These are phyloP conservation scores for Colletotrichum cordylinicola DNA, from an alignment of 2,329 filamentous ascomycete species.

Conservation along the genomic window DNA sequence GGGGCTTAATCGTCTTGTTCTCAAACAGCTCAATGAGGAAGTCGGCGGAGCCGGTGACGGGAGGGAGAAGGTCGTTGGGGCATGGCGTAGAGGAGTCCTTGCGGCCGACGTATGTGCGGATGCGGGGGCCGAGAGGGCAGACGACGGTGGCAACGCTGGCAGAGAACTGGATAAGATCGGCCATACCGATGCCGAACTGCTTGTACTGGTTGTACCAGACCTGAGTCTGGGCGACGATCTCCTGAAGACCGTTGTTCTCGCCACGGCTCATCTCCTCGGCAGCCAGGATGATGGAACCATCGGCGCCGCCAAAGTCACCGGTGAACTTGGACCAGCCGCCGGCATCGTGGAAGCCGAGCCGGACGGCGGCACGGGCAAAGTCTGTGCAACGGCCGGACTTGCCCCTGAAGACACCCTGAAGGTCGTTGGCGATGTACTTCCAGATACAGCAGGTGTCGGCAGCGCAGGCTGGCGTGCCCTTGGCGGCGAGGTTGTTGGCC, in stretches of 20 bases:
- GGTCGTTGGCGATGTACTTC: conserved; percentile 46
- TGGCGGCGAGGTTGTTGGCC: conserved; percentile 20
- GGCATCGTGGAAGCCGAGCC: conserved; percentile 54
- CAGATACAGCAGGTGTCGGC: conserved; percentile 50
- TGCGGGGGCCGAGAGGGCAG: conserved; percentile 50
- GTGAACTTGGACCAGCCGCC: conserved; percentile 46
- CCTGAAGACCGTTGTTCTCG: conserved; percentile 53
- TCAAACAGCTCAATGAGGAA: conserved; percentile 53
- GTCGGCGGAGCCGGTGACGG: conserved; percentile 44
- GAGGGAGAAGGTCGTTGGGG: conserved; percentile 48
- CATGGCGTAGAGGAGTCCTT: conserved; percentile 45
- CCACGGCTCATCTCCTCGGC: conserved; percentile 37
- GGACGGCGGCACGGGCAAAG: conserved; percentile 48
- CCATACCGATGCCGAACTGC: conserved; percentile 46
- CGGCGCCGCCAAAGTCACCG: conserved; percentile 44
- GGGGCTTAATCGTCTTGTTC: conserved; percentile 57
- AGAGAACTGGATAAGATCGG: conserved; percentile 61
- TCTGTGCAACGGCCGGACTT: conserved; percentile 44
- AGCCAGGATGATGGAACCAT: conserved; percentile 48
- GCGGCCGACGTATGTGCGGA: conserved; percentile 57
- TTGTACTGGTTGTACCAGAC: conserved; percentile 45
- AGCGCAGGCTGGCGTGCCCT: conserved; percentile 33
- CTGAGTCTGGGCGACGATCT: conserved; percentile 44
- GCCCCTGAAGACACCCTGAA: conserved; percentile 39
- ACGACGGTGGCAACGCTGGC: conserved; percentile 54